These are phyloP conservation scores for Colletotrichum zoysiae DNA, from an alignment of 2,329 filamentous ascomycete genomes.

Conservation along the genomic window DNA sequence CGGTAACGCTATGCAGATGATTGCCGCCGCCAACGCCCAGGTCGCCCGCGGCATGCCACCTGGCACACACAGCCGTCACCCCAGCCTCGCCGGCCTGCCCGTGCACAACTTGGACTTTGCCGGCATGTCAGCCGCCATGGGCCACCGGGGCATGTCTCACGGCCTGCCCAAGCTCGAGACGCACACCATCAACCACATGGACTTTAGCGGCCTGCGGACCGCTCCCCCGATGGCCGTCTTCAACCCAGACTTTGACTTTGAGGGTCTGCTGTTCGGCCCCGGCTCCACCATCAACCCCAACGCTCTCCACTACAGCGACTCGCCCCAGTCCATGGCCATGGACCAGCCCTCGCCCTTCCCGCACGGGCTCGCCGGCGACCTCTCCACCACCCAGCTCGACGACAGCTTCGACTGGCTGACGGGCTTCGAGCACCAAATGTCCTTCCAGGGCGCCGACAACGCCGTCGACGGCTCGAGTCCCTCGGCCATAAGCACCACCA, in stretches of 20 bases:
- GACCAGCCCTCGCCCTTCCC: constrained; percentile 73
- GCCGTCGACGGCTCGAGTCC: constrained; percentile 94
- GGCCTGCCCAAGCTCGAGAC: constrained; percentile 88
- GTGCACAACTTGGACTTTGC: constrained; percentile 72
- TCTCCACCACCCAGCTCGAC: constrained; percentile 73
- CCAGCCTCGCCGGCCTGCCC: constrained; percentile 78
- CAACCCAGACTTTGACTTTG: constrained; percentile 76
- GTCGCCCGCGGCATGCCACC: constrained; percentile 61
- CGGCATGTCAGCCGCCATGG: constrained; percentile 77
- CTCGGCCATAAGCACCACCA: constrained; percentile 94
- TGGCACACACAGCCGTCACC: constrained; percentile 72
- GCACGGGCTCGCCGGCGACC: constrained; percentile 65
- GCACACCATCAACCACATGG: constrained; percentile 70
- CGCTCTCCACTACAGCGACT: constrained; percentile 86
- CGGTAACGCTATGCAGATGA: constrained; percentile 78
- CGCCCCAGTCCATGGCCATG: constrained; percentile 74
- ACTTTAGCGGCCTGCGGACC: constrained; percentile 80
- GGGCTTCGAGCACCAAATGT: constrained; percentile 83
- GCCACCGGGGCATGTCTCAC: constrained; percentile 74
- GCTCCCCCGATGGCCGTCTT: constrained; percentile 77
- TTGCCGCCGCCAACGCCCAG: constrained; percentile 70
- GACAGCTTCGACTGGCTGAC: constrained; percentile 86
- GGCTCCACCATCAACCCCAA: constrained; percentile 77
- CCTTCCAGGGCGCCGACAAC: constrained; percentile 78
- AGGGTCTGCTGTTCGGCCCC: constrained; percentile 76